Evolutionary conservation across 2,329 filamentous ascomycete genomes (phyloP).

Genomic region (Cylindrodendrum hubeiense): DNA sequence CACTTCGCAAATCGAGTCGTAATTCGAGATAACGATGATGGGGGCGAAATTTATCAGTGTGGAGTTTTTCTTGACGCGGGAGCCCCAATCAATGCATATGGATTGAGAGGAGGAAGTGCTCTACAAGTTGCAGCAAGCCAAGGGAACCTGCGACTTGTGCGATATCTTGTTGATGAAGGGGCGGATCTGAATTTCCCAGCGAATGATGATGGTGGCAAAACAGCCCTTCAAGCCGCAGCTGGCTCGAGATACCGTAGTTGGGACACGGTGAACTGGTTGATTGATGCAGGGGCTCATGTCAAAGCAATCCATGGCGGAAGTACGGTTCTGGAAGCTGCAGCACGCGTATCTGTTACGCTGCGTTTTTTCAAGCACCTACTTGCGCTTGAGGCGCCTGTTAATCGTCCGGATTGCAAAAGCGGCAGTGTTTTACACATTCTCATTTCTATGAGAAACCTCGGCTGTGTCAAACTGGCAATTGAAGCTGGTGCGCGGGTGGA

Average conservation of each 20-base stretch:
- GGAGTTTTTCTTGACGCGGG: background rate
- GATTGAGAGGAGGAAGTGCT: background rate
- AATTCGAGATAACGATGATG: no score
- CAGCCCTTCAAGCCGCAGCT: conserved; percentile 13
- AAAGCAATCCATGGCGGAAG: background rate
- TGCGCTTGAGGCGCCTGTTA: background rate
- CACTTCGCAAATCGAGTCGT: no score
- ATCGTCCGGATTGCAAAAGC: background rate
- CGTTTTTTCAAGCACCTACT: background rate
- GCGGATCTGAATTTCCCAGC: conserved; percentile 12
- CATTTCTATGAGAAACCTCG: accelerated
- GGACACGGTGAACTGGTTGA: background rate
- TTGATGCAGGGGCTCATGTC: conserved; percentile 9
- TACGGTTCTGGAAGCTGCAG: conserved; percentile 2
- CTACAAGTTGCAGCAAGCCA: background rate
- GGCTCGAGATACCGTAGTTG: no score
- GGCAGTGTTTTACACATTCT: background rate
- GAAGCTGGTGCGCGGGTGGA: background rate
- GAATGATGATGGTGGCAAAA: background rate
- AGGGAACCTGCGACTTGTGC: background rate
- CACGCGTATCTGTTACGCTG: background rate
- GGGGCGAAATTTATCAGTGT: background rate
- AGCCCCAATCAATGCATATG: conserved; percentile 11
- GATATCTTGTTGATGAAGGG: conserved; percentile 1
- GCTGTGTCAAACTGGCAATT: background rate